Evolutionary conservation across 164 flowering plant genomes (phyloP).

Genomic region (Cinnamomum chago): DNA sequence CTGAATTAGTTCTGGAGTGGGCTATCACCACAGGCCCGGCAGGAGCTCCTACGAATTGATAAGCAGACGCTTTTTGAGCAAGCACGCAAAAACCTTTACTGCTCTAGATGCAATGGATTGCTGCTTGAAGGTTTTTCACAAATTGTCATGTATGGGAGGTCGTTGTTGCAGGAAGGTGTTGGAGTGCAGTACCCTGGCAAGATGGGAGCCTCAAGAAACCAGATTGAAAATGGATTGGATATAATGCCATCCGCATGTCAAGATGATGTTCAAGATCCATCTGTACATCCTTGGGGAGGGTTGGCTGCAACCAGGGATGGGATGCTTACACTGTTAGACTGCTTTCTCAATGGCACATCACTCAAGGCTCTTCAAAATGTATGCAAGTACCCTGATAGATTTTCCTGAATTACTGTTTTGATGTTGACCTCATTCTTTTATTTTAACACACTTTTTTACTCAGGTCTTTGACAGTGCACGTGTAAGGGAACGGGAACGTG

Average conservation of each 20-base stretch:
- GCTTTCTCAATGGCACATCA: constrained; percentile 70
- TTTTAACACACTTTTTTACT: constrained; percentile 14
- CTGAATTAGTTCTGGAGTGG: constrained; percentile 81
- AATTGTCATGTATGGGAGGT: constrained; percentile 87
- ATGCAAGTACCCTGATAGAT: constrained; percentile 10
- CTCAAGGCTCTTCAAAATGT: constrained; percentile 87
- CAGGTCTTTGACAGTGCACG: constrained; percentile 97
- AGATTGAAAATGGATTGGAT: constrained; percentile 26
- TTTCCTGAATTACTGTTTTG: background rate
- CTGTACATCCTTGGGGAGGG: constrained; percentile 98
- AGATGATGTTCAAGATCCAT: constrained; percentile 82
- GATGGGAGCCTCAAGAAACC: constrained; percentile 26
- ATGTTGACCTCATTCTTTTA: background rate
- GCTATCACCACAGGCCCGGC: constrained; percentile 67
- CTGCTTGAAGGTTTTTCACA: constrained; percentile 90
- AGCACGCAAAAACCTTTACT: constrained; percentile 94
- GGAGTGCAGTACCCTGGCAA: constrained; percentile 30
- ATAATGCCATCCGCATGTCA: constrained; percentile 22
- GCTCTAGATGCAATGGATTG: constrained; percentile 96
- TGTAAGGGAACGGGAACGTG: constrained; percentile 89
- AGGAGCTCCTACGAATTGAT: constrained; percentile 74
- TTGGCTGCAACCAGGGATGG: constrained; percentile 82
- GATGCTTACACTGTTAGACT: constrained; percentile 74
- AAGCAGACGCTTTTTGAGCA: constrained; percentile 91
- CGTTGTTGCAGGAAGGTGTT: constrained; percentile 64